These are phyloP conservation scores for Periconia sp. DNA, from an alignment of 2,329 filamentous ascomycete species.

Conservation along the genomic window DNA sequence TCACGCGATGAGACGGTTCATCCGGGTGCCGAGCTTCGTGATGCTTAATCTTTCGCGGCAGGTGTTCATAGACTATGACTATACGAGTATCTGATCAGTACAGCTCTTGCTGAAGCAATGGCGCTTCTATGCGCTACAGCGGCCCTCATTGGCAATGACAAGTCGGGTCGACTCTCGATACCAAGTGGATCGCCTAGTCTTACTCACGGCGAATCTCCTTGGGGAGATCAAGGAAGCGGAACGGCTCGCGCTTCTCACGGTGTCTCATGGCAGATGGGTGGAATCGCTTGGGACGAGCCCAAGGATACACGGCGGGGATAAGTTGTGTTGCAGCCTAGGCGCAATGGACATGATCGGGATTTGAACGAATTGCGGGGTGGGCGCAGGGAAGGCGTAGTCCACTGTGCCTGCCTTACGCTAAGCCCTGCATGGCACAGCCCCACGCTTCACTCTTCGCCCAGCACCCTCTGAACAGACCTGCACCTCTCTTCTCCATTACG, in stretches of 20 bases:
- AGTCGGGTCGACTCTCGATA: no score
- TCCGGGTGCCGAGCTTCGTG: conserved; percentile 13
- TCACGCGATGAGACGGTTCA: conserved; percentile 14
- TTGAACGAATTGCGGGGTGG: conserved; percentile 1
- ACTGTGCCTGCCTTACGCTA: conserved; percentile 2
- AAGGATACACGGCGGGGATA: no score
- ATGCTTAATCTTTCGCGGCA: conserved; percentile 11
- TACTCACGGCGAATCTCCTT: conserved; percentile 10
- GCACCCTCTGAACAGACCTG: no score
- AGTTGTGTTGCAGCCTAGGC: no score
- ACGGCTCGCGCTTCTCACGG: conserved; percentile 3
- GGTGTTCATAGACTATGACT: conserved; percentile 11
- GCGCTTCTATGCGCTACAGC: no score
- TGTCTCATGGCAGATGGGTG: neutral
- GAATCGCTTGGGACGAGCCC: neutral
- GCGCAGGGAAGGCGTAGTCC: conserved; percentile 1
- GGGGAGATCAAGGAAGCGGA: conserved; percentile 10
- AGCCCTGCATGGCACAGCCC: neutral
- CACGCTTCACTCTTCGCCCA: no score
- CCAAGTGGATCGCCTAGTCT: no score
- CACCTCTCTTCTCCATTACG: no score
- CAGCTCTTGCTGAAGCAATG: no score
- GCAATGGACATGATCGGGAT: neutral
- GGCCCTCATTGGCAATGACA: no score
- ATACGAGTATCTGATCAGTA: neutral